These are phyloP conservation scores for Seminavis robusta DNA, from an alignment of 108 stramenopile species.

Conservation along the genomic window DNA sequence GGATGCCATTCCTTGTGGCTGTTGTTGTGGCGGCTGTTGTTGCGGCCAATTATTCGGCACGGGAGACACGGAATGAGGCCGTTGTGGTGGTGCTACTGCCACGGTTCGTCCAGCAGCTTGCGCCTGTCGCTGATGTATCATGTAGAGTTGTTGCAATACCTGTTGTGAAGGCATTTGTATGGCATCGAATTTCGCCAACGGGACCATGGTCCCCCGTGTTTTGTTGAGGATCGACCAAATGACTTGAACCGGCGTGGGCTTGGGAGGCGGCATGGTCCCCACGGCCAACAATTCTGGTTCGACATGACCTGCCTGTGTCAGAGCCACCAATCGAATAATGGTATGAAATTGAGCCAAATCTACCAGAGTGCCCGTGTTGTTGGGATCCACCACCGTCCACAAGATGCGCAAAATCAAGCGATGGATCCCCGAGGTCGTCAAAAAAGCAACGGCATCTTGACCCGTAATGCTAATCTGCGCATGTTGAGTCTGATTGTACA, in stretches of 20 bases:
- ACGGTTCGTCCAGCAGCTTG: no score
- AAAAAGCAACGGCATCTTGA: slow-evolving; percentile 58
- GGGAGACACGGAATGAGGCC: no score
- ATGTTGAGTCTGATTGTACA: no score
- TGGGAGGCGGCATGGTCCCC: not conserved
- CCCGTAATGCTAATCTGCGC: slow-evolving; percentile 41
- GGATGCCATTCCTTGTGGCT: no score
- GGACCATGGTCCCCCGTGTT: slow-evolving; percentile 4
- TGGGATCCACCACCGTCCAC: slow-evolving; percentile 59
- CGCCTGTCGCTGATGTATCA: no score
- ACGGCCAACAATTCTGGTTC: not conserved
- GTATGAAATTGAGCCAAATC: slow-evolving; percentile 39
- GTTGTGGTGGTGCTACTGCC: no score
- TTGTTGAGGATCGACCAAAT: not conserved
- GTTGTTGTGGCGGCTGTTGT: no score
- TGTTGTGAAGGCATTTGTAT: not conserved
- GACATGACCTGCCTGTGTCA: slow-evolving; percentile 55
- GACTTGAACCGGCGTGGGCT: not conserved
- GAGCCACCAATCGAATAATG: slow-evolving; percentile 48
- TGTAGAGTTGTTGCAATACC: not conserved
- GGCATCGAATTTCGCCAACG: not conserved
- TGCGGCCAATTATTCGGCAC: no score
- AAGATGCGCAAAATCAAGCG: slow-evolving; percentile 41
- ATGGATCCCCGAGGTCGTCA: slow-evolving; percentile 46
- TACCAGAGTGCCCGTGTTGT: slow-evolving; percentile 40